Evolutionary conservation across 2,329 filamentous ascomycete genomes (phyloP), one percentile per base, ranked within the genome.

Genomic region (Fusarium paranaense): DNA sequence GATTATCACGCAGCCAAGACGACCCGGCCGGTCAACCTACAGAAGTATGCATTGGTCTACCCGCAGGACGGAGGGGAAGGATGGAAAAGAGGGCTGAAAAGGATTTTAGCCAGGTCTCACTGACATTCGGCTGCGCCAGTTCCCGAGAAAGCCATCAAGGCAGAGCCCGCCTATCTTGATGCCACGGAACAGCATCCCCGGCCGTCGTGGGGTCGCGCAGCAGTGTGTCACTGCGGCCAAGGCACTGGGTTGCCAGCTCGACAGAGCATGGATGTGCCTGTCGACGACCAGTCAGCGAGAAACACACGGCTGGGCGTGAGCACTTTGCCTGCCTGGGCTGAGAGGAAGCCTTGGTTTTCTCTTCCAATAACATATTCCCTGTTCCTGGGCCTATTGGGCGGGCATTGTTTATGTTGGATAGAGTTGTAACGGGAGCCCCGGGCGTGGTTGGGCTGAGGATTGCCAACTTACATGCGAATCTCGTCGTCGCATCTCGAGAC

Each of bases 271-370:
- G 45, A 47, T 37, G 35, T 47, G 45, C 22, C 32, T 50, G 56
- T 68, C 58, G 42, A 57, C 50, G 57, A 38, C 76, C 75, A 78
- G 27, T 78, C 42, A 76, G 67, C 59, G 64, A 59, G 66, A 69
- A 78, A 78, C 76, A 78, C 75, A 78, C 76, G 76, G 65, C 76
- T 69, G 59, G 22, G 58, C 50, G 42, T 75, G 71, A 69, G n/a
- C 50, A 38, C 59, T 33, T 20, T 56, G 56, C 61, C 47, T 73
- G 66, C 47, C 63, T 65, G 64, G 67, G 62, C 69, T 72, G 68
- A 54, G 18, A 32, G 30, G 7, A 68, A 66, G 62, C 42, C 69
- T 60, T 64, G 62, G 50, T 32, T 62, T 62, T 47, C 6, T 16
- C 35, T 42, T 20, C 38, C 33, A 35, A 58, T 38, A 18, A 37